A percentile compares a stretch with the other conserved stretches of the same genome.
These are phyloP conservation scores for Gastrolobium bilobum DNA, from an alignment of 306 rosid species.

Conservation along the genomic window DNA sequence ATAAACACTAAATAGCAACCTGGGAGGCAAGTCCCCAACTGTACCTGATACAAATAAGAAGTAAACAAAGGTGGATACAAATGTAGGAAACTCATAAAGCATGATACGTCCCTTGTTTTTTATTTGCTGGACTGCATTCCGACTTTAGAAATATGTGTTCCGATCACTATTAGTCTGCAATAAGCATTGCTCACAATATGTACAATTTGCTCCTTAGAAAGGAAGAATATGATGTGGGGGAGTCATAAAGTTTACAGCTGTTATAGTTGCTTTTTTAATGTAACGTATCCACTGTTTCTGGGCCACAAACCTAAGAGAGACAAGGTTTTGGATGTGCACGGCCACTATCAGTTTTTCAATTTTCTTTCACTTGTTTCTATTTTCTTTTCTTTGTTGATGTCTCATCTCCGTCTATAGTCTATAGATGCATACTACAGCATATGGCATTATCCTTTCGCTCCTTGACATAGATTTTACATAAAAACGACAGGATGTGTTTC, in stretches of 20 bases:
- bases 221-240: background rate
- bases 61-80: no score
- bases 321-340: background rate
- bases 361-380: conserved; percentile 23
- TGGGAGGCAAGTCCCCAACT: no score
- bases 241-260: background rate
- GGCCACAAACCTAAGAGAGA: background rate
- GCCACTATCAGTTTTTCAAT: conserved; percentile 22
- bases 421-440: background rate
- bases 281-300: background rate
- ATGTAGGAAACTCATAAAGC: no score
- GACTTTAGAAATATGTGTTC: no score
- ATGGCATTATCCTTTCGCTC: background rate
- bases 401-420: conserved; percentile 20
- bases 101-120: no score
- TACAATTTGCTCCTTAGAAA: background rate
- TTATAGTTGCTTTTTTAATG: background rate
- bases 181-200: background rate
- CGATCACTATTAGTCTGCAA: no score
- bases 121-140: no score
- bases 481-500: conserved; percentile 15
- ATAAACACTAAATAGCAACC: no score
- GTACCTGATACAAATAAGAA: no score
- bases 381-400: conserved; percentile 30
- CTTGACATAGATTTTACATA: background rate